Evolutionary conservation across 2,329 filamentous ascomycete species (phyloP), one percentile per base, ranked within the genome.

Genomic region (Calonectria hongkongensis): DNA sequence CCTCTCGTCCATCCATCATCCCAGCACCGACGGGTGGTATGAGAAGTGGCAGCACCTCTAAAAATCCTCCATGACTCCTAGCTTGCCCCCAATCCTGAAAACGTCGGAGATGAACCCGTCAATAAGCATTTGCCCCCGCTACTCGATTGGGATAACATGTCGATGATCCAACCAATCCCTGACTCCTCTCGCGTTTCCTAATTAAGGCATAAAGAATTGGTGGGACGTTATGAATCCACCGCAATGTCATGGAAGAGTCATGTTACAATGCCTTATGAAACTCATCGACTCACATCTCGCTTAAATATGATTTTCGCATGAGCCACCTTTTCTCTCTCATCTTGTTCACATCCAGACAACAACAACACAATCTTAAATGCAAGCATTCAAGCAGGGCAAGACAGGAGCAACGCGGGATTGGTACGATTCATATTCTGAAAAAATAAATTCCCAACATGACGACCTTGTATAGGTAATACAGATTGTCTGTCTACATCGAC

Each of bases 381-480:
- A n/a, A 5, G 45, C 45, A 66, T 66, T 27, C 33, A 60, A 36
- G 41, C 36, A 13, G 13, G 36, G 13, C 33, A 36, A 36, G 12
- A 36, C 33, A 3, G 33, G 33, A 2, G 30, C 30, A 33, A 9
- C 5, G 9, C 9, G 30, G 30, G 33, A 36, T 27, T 41, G 21
- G 18, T 60, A 27, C 54, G 33, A 60, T 41, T 36, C 41, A 64
- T 33, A 48, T 48, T 36, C 43, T 60, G 5, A 41, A 60, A 50
- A 60, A 33, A 21, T 21, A 21, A 33, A 60, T 25, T 60, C 7
- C 33, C 21, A 70, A 45, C 27, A 66, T 63, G 10, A 15, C 63
- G 16, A 27, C 27, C 48, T 39, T 48, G 51, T 64, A 39, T 70
- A 74, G 73, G 68, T 75, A 70, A 41, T 71, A 66, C 74, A 73